Conservation (phyloP, 148 eudicot genomes). For the Spergularia marina region DNA sequence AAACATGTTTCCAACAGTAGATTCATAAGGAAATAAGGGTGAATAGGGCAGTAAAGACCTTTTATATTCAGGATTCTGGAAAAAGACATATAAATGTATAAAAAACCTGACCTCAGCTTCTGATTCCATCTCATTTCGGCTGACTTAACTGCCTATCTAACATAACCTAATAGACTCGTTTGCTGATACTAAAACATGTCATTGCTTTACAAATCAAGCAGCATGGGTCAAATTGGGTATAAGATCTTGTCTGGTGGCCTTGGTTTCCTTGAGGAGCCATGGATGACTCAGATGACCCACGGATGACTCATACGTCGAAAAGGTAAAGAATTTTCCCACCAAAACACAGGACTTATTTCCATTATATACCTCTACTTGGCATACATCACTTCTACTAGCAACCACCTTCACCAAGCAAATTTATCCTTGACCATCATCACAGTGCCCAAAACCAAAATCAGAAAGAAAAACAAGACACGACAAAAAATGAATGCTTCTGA, state of each 20-base stretch:
- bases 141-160: too few species aligned
- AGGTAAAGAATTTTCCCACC: neutral
- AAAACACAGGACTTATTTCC: neutral
- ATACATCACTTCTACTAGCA: neutral
- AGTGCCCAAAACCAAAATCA: neutral
- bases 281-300: neutral
- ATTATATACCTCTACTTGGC: slow-evolving; percentile 4
- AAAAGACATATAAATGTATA: neutral
- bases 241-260: slow-evolving; percentile 7
- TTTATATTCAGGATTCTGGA: neutral
- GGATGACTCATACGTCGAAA: slow-evolving; percentile 9
- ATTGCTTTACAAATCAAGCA: neutral
- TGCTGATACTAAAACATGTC: too few species aligned
- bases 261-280: neutral
- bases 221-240: slow-evolving; percentile 10
- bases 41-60: neutral
- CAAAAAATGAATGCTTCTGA: slow-evolving; percentile 22
- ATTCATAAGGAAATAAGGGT: neutral
- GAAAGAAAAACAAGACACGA: neutral
- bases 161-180: too few species aligned
- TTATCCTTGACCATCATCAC: neutral
- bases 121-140: neutral
- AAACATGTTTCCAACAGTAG: neutral
- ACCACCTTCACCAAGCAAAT: neutral
- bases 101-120: too few species aligned